Evolutionary conservation across 257 asterid species (phyloP).

Genomic region (Nicotiana sylvestris): DNA sequence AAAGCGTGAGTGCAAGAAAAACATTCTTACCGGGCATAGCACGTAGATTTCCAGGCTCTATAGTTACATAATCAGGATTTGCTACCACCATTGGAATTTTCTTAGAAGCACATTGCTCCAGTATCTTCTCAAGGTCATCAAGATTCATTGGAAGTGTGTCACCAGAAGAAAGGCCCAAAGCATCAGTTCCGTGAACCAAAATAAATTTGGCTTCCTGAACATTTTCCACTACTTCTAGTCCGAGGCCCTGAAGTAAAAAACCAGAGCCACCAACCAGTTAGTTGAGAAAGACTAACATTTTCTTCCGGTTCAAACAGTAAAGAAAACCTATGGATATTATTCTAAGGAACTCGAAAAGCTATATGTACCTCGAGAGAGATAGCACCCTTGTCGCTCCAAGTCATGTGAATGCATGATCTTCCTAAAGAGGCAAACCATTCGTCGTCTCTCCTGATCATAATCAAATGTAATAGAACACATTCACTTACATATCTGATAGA

Average conservation of each 20-base stretch:
- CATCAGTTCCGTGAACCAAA: conserved; percentile 94
- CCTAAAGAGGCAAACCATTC: conserved; percentile 82
- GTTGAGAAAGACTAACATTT: not conserved
- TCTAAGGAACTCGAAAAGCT: not conserved
- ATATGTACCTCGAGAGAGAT: conserved; percentile 75
- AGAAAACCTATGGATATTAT: too few relatives aligned
- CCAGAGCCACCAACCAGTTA: not conserved
- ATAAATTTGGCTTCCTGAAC: conserved; percentile 74
- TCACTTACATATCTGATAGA: not conserved
- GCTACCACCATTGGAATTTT: conserved; percentile 89
- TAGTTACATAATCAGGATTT: conserved; percentile 93
- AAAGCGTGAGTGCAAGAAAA: not conserved
- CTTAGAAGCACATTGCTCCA: conserved; percentile 67
- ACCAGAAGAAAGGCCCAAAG: conserved; percentile 78
- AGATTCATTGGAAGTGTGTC: conserved; percentile 52
- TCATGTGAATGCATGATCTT: conserved; percentile 81
- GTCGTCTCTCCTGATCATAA: conserved; percentile 61
- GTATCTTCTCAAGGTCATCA: conserved; percentile 66
- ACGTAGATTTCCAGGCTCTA: conserved; percentile 78
- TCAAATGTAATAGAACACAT: conserved; percentile 11
- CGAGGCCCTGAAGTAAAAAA: conserved; percentile 57
- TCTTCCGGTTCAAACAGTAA: not conserved
- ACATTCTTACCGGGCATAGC: conserved; percentile 75
- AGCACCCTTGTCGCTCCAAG: conserved; percentile 88
- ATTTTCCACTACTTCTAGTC: conserved; percentile 69